A percentile compares a stretch with the other conserved stretches of the same genome.
Conservation (phyloP, 257 asterid genomes). For the Agastache rugosa region DNA sequence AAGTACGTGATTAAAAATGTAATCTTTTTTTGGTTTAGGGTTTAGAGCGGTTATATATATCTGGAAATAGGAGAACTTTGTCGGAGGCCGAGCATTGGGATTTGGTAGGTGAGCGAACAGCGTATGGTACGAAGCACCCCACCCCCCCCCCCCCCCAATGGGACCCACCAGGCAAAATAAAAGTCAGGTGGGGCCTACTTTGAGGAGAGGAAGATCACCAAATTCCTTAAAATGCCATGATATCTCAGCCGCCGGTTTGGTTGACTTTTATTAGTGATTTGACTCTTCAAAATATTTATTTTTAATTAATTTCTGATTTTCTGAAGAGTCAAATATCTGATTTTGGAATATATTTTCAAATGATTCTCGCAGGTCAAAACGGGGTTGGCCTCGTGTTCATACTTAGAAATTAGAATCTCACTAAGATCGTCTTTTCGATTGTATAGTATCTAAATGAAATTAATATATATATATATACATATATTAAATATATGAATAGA, state of each 20-base stretch:
- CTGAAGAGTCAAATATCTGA: not conserved
- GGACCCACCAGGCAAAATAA: slow-evolving; percentile 28
- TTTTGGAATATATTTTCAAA: not conserved
- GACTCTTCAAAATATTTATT: slow-evolving; percentile 9
- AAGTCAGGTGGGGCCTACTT: slow-evolving; percentile 28
- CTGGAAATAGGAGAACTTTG: slow-evolving; percentile 39
- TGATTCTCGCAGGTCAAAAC: not conserved
- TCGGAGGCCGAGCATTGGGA: slow-evolving; percentile 48
- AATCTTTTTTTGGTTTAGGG: slow-evolving; percentile 40
- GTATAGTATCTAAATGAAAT: too few species aligned
- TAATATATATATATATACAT: too few species aligned
- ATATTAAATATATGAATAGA: too few species aligned
- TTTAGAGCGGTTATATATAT: slow-evolving; percentile 34
- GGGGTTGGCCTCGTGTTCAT: too few species aligned
- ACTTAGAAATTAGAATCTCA: too few species aligned
- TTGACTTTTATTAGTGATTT: slow-evolving; percentile 3
- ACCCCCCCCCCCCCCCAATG: not conserved
- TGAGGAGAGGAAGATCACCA: slow-evolving; percentile 35
- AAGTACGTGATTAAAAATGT: slow-evolving; percentile 21
- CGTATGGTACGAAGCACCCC: slow-evolving; percentile 14
- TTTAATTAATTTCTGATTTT: slow-evolving; percentile 6
- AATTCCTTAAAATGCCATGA: slow-evolving; percentile 3
- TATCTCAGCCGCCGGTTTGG: slow-evolving; percentile 22
- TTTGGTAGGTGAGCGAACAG: slow-evolving; percentile 52
- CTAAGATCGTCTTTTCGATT: too few species aligned